Conservation (phyloP, 805 yeast species). For the Wickerhamomyces bisporus region DNA sequence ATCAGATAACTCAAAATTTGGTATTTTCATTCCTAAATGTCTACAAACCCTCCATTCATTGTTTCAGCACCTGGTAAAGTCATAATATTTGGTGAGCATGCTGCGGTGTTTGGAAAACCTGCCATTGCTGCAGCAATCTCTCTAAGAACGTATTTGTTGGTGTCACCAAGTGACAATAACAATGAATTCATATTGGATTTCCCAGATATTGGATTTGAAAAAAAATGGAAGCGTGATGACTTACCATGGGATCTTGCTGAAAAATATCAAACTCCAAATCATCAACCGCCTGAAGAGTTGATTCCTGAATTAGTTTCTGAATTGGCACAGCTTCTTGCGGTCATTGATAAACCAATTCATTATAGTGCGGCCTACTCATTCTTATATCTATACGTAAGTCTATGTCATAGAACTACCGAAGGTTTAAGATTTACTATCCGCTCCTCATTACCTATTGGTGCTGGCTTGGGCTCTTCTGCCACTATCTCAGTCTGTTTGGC, state of each 20-base stretch:
- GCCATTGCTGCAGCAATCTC: constrained; percentile 95
- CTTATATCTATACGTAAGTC: constrained; percentile 63
- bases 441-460: constrained; percentile 90
- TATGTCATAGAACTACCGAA: constrained; percentile 42
- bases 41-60: constrained; percentile 43
- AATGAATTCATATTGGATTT: constrained; percentile 60
- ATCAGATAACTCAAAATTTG: background rate
- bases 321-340: constrained; percentile 39
- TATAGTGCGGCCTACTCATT: constrained; percentile 79
- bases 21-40: too few relatives aligned
- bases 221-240: constrained; percentile 55
- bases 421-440: constrained; percentile 62
- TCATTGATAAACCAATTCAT: constrained; percentile 52
- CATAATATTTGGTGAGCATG: constrained; percentile 93
- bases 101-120: constrained; percentile 90
- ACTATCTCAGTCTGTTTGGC: constrained; percentile 81
- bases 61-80: constrained; percentile 97
- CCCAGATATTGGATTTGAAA: constrained; percentile 72
- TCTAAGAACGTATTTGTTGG: constrained; percentile 75
- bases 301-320: constrained; percentile 52
- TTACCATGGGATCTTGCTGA: constrained; percentile 52
- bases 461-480: constrained; percentile 95
- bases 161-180: constrained; percentile 38
- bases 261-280: constrained; percentile 18
- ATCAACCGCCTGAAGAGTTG: constrained; percentile 45